Base-by-base conservation (phyloP, 768 basidiomycete genomes). In the Boletellus emodensis region DNA sequence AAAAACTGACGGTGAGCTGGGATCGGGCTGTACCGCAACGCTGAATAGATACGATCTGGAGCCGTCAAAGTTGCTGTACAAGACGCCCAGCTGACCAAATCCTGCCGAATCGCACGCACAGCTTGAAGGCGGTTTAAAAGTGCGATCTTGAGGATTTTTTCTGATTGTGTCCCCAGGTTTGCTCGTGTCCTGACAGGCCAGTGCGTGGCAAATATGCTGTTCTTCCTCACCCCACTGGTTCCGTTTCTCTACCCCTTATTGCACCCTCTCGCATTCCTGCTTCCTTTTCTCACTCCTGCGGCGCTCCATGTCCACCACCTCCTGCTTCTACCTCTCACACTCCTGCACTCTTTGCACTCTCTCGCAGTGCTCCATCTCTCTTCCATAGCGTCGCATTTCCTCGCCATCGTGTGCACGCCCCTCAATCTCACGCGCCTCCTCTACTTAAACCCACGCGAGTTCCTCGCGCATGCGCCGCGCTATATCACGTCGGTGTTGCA, bases 261-360 rank as follows among this genome's bases (percentile, higher is more conserved):
- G n/a, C n/a, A n/a, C n/a, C n/a, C 5, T 42, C 36, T 43, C 39
- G 12, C 52, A 48, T 6, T 60, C 50, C 0, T 5, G 15, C 17
- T 51, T 36, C 37, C 46, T 2, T 4, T 26, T 26, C 24, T 26
- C 24, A n/a, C n/a, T 42, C 36, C 40, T 36, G 12, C 52, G 50
- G n/a, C n/a, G n/a, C 6, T 47, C 53, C 2, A 57, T 51, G 37
- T 59, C 62, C 28, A 60, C 49, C 0, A 52, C n/a, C 15, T 64
- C 61, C 4, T n/a, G 36, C 9, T 10, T 10, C 64, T 64, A 58
- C 10, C 5, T 42, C 36, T 43, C 38, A 10, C 50, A 48, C 7
- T 60, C 50, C 0, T 5, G 15, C 20, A 49, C 41, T 35, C 30
- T n/a, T n/a, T n/a, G n/a, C n/a, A n/a, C 8, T 10, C 24, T 49